Percentiles rank a stretch among this genome's conserved stretches.
Evolutionary conservation across 2,329 filamentous ascomycete species (phyloP).

Genomic region (Ophiosphaerella narmari): DNA sequence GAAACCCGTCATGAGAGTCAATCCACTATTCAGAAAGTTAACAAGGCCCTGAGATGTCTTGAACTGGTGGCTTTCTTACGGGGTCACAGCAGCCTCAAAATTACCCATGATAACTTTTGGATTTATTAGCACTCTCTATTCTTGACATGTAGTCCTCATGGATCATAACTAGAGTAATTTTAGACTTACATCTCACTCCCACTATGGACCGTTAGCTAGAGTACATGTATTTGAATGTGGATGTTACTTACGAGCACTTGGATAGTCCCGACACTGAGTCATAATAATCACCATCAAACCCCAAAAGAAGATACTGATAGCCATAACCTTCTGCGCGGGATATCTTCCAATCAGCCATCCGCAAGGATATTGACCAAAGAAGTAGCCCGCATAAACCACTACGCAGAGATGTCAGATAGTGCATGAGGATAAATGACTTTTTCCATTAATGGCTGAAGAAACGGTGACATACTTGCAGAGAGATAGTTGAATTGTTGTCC

Average conservation of each 20-base stretch:
- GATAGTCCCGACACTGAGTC: constrained; percentile 24
- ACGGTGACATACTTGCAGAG: constrained; percentile 25
- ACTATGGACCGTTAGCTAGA: too few species aligned
- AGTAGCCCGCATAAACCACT: constrained; percentile 48
- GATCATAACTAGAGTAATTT: constrained; percentile 12
- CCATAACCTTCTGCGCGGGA: constrained; percentile 44
- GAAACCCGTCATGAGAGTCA: constrained; percentile 44
- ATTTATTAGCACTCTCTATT: too few species aligned
- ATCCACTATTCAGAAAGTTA: too few species aligned
- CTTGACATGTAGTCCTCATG: too few species aligned
- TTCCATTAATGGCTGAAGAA: too few species aligned
- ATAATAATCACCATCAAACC: constrained; percentile 42
- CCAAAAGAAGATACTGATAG: constrained; percentile 40
- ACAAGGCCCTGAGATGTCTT: constrained; percentile 13
- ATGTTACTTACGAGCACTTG: neutral
- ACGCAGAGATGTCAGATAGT: too few species aligned
- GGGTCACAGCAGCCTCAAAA: constrained; percentile 43
- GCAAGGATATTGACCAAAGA: constrained; percentile 50
- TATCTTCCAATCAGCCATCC: constrained; percentile 48
- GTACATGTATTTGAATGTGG: too few species aligned
- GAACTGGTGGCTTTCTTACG: constrained; percentile 1
- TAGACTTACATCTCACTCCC: too few species aligned
- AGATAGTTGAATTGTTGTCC: constrained; percentile 45
- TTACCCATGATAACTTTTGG: constrained; percentile 35
- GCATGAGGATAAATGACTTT: too few species aligned